Base-by-base conservation (phyloP, 352 stramenopile species). In the Nothophytophthora sp. region DNA sequence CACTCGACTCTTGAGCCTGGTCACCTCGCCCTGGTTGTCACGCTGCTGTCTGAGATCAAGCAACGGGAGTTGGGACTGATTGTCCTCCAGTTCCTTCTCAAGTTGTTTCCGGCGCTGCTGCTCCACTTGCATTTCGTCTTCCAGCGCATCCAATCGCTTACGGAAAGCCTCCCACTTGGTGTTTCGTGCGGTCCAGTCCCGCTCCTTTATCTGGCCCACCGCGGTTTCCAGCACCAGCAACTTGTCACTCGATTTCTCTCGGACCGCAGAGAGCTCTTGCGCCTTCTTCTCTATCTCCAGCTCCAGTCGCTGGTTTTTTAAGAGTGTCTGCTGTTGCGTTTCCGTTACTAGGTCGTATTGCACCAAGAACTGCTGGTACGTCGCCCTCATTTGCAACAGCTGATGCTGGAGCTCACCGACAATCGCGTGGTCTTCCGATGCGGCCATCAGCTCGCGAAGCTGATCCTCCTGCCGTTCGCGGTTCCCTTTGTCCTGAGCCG, bases 401-500 rank as follows among this genome's bases (percentile, higher is more conserved):
- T 97, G 80, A 24, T 92, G 76, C 58, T 98, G 93, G 11, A 98
- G 65, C 44, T 81, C 67, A 1, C 86, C 92, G 29, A 98, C 93
- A 25, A 97, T 73, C 4, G 87, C 75, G 34, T 97, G 88, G 58
- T 98, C 93, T 54, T 97, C 92, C 2, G 72, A 92, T 0, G 82
- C 71, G 0, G 67, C 73, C 49, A 92, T 88, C 12, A 96, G 58
- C 27, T 97, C 76, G 5, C 66, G 63, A 6, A 90, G 47, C 10
- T 84, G 74, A 4, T 91, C 68, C 25, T 90, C 70, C 20, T 90
- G 57, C 24, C 89, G 65, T 2, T 87, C 64, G 8, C 73, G 50
- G 23, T 84, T 73, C 10, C 60, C 40, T n/a, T 74, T 73, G 16
- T 76, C 64, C 39, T 79, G 73, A 2, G 50, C 59, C 12, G 55